Evolutionary conservation across 192 early-diverging fungal genomes (phyloP).

Genomic region (Mortierella hygrophila): DNA sequence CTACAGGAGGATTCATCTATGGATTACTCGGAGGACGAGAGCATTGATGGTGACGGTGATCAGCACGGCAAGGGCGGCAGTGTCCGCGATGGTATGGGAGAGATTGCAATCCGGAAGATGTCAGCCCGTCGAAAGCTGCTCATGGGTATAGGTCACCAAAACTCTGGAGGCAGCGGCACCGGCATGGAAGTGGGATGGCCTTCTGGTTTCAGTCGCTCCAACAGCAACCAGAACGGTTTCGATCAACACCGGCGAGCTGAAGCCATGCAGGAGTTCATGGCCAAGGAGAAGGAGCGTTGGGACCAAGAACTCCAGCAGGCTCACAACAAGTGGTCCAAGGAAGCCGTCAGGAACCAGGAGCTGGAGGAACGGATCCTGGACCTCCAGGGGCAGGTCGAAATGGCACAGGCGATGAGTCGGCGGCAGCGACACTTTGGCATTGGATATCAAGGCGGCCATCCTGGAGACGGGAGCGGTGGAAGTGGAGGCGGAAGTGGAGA

Average conservation of each 20-base stretch:
- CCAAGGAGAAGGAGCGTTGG: conserved; percentile 48
- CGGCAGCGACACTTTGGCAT: not conserved
- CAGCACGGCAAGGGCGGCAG: not conserved
- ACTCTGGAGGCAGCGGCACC: not conserved
- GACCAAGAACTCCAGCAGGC: conserved; percentile 47
- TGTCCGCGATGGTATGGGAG: not conserved
- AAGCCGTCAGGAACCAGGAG: conserved; percentile 44
- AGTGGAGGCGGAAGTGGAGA: conserved; percentile 1
- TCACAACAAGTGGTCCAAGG: conserved; percentile 32
- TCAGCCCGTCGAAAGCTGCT: conserved; percentile 9
- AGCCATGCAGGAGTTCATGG: conserved; percentile 43
- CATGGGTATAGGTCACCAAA: conserved; percentile 1
- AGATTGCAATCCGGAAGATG: not conserved
- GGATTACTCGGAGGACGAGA: conserved; percentile 12
- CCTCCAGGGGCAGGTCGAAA: conserved; percentile 42
- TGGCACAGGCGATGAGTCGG: conserved; percentile 32
- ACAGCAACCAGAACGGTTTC: conserved; percentile 39
- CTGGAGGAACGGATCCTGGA: conserved; percentile 49
- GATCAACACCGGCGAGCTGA: conserved; percentile 26
- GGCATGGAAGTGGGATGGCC: conserved; percentile 21
- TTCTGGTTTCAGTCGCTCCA: conserved; percentile 13
- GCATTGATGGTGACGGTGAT: not conserved
- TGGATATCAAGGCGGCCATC: not conserved
- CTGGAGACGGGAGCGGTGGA: not conserved
- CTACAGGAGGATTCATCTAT: not conserved